These are phyloP conservation scores for Gossypium bickii DNA, from an alignment of 345 rosid species.

Conservation along the genomic window DNA sequence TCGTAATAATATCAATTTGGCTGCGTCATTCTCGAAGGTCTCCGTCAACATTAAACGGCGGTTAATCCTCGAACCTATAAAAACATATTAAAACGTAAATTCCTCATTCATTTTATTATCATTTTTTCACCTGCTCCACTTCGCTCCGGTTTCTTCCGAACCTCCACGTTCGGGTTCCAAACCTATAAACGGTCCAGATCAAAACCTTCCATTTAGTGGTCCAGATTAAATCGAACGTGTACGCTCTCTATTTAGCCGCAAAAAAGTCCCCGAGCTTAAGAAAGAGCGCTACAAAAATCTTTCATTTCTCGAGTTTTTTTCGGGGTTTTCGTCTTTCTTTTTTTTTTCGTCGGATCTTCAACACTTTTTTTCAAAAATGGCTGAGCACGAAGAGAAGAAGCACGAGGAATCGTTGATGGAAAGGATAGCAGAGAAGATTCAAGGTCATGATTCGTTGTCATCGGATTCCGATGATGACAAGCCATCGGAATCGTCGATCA, in stretches of 20 bases:
- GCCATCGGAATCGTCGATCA: conserved; percentile 20
- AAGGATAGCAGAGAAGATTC: conserved; percentile 44
- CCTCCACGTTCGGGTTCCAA: conserved; percentile 3
- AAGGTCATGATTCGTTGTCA: conserved; percentile 29
- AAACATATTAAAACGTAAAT: not conserved
- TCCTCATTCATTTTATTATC: not conserved
- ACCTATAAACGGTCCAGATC: conserved; percentile 14
- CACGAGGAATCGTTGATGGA: conserved; percentile 47
- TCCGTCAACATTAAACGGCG: not conserved
- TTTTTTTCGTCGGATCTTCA: not conserved
- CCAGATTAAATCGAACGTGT: conserved; percentile 6
- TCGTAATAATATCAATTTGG: not conserved
- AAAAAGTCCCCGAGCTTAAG: not conserved
- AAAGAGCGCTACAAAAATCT: not conserved
- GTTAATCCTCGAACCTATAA: conserved; percentile 2
- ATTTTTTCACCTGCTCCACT: not conserved
- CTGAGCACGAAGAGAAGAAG: conserved; percentile 33
- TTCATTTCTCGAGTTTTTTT: not conserved
- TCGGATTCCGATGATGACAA: conserved; percentile 46
- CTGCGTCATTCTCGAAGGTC: not conserved
- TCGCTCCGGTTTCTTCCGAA: not conserved
- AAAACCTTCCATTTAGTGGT: conserved; percentile 11
- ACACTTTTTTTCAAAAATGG: conserved; percentile 12
- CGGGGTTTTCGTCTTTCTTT: not conserved
- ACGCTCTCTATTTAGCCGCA: conserved; percentile 11